A percentile compares a stretch with the other conserved stretches of the same genome.
phyloP scores from a whole-genome alignment of 805 yeast genomes.

The Ogataea populi-albae region DNA sequence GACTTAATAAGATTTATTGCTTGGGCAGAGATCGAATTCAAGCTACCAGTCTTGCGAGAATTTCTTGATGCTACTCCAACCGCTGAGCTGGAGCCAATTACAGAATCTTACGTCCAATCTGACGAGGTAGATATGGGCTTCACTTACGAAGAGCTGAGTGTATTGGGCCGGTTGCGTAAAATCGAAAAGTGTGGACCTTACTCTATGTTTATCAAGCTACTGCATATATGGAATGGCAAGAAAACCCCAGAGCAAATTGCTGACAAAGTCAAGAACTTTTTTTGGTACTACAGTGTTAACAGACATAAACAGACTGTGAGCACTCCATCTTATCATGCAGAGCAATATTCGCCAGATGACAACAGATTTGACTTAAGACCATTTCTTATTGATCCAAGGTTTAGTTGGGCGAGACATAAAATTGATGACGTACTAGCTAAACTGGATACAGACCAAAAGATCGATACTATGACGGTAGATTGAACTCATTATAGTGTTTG shows the following conservation, averaged over 20 bases:
- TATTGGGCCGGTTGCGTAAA: conserved; percentile 88
- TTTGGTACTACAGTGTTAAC: conserved; percentile 90
- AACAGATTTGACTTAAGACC: conserved; percentile 95
- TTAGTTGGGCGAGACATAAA: conserved; percentile 84
- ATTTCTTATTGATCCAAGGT: conserved; percentile 86
- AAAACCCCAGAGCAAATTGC: conserved; percentile 84
- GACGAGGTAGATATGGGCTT: conserved; percentile 99
- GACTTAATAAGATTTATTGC: conserved; percentile 84
- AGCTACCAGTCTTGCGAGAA: conserved; percentile 71
- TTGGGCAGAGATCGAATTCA: conserved; percentile 68
- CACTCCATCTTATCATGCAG: conserved; percentile 97
- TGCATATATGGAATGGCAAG: conserved; percentile 89
- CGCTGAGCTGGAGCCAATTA: conserved; percentile 96
- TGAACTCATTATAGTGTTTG: no score
- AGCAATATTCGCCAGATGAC: conserved; percentile 97
- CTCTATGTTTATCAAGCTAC: conserved; percentile 84
- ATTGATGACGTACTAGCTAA: conserved; percentile 77
- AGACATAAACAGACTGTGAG: conserved; percentile 97
- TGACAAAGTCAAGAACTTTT: conserved; percentile 87
- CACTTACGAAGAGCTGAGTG: conserved; percentile 89
- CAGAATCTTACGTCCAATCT: conserved; percentile 86
- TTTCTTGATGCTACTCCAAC: conserved; percentile 94
- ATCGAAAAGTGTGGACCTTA: conserved; percentile 95
- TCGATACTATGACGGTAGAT: conserved; percentile 46
- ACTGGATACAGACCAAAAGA: conserved; percentile 38